Evolutionary conservation across 1,284 basidiomycete species (phyloP).

Genomic region (Sphagnurus paluster): DNA sequence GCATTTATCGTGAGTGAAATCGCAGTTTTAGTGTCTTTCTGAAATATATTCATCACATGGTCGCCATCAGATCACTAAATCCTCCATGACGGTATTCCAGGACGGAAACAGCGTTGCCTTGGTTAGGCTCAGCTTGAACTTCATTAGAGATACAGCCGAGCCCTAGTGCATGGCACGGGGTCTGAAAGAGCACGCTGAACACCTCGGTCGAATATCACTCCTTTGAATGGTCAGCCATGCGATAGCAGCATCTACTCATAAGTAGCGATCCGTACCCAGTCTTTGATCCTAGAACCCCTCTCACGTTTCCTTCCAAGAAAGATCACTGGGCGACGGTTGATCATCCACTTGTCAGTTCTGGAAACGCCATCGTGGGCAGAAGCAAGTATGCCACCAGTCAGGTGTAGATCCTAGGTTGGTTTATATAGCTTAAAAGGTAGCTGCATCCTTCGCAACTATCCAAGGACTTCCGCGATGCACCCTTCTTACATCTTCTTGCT

Average conservation of each 20-base stretch:
- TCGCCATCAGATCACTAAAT: background rate
- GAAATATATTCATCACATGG: conserved; percentile 1
- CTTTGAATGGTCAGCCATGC: no score
- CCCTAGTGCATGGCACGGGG: background rate
- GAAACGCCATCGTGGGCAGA: no score
- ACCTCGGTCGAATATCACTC: no score
- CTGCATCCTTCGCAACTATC: background rate
- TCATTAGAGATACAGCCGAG: no score
- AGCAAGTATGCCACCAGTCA: no score
- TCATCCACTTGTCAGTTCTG: background rate
- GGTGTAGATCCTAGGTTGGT: no score
- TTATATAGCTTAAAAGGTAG: conserved; percentile 11
- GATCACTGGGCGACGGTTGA: conserved; percentile 4
- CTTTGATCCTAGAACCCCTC: no score
- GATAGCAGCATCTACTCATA: no score
- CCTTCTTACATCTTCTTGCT: conserved; percentile 8
- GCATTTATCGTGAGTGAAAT: background rate
- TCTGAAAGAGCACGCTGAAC: background rate
- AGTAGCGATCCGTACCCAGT: no score
- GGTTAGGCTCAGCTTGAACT: background rate
- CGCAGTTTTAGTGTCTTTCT: background rate
- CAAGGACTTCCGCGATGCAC: conserved; percentile 6
- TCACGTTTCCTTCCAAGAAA: background rate
- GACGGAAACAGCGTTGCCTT: background rate
- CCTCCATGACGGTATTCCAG: background rate